Base-by-base conservation (phyloP, 2,329 filamentous ascomycete species). In the Epichloe brachyelytri region DNA sequence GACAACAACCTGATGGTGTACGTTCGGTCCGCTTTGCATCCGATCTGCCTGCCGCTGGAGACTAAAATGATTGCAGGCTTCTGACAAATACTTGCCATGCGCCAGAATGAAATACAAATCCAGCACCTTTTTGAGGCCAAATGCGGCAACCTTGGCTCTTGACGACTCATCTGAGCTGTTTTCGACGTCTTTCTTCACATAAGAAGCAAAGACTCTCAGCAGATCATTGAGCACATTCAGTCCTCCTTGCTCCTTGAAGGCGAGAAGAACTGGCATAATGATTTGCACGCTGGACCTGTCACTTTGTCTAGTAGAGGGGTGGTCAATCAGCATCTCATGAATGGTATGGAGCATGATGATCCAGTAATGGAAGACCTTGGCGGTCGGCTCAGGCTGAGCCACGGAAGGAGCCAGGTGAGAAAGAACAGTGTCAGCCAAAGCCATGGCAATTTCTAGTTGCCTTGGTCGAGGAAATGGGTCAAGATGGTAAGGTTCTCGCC, bases 191-290 rank as follows among this genome's bases (percentile, higher is more conserved):
- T 62, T 55, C 15, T 59, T 59, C 44, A 69, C 59, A 48, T 61
- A 58, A 8, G 54, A 51, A n/a, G 65, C 59, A 59, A 94, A 93
- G 17, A 78, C 74, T 40, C 79, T 72, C 10, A 94, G 75, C 62
- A 95, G 82, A 0, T 76, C 71, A 58, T 87, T 88, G 54, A 97
- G 70, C 5, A 81, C 75, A 8, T 82, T 76, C 53, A 98, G 75
- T 0, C 93, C 91, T 39, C 81, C 82, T 46, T 82, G 78, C 53
- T 88, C 83, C 65, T 90, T 91, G 71, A 98, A 96, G 1, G 88
- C 86, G 51, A 90, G 77, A 22, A 98, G 74, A 37, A 97, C 83
- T 30, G 93, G 77, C 43, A 88, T 85, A 49, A 85, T 78, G 14
- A 83, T 73, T 55, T 80, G 78, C 8, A 71, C 60, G 5, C 64